These are phyloP conservation scores for Lactarius quietus DNA, from an alignment of 768 basidiomycete species.

Conservation along the genomic window DNA sequence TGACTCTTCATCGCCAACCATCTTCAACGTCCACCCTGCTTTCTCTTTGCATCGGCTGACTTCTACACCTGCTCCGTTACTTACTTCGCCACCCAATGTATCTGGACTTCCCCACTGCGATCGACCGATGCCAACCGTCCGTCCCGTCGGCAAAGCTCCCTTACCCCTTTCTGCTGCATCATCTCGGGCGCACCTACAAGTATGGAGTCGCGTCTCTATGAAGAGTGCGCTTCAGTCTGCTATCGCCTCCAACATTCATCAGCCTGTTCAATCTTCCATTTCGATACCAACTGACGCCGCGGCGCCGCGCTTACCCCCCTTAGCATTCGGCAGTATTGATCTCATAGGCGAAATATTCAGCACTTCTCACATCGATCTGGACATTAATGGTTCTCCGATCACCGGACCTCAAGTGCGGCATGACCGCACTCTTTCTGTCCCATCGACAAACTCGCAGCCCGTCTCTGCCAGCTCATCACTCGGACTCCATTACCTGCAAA, in stretches of 20 bases:
- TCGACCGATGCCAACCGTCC: slow-evolving; percentile 5
- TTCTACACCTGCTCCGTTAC: slow-evolving; percentile 19
- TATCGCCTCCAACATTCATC: slow-evolving; percentile 22
- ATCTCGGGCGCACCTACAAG: slow-evolving; percentile 20
- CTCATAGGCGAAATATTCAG: slow-evolving; percentile 27
- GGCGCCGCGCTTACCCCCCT: slow-evolving; percentile 24
- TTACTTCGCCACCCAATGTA: slow-evolving; percentile 26
- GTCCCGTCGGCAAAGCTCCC: background rate
- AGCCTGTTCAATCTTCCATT: slow-evolving; percentile 6
- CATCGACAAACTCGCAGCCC: slow-evolving; percentile 13
- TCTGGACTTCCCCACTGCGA: slow-evolving; percentile 19
- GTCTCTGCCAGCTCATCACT: background rate
- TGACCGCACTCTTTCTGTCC: slow-evolving; percentile 25
- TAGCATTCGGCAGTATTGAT: slow-evolving; percentile 20
- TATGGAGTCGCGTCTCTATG: slow-evolving; percentile 26
- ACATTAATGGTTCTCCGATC: background rate
- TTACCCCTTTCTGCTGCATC: slow-evolving; percentile 12
- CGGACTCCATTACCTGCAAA: background rate
- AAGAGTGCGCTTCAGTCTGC: slow-evolving; percentile 26
- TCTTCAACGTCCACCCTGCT: slow-evolving; percentile 44
- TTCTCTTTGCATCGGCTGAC: slow-evolving; percentile 46
- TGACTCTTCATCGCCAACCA: slow-evolving; percentile 37
- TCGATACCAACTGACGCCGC: slow-evolving; percentile 1
- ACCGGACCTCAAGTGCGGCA: slow-evolving; percentile 16
- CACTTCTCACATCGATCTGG: slow-evolving; percentile 16